A percentile compares a stretch with the other conserved stretches of the same genome.
Evolutionary conservation across 2,329 filamentous ascomycete genomes (phyloP).

Genomic region (Xylariaceae sp.): DNA sequence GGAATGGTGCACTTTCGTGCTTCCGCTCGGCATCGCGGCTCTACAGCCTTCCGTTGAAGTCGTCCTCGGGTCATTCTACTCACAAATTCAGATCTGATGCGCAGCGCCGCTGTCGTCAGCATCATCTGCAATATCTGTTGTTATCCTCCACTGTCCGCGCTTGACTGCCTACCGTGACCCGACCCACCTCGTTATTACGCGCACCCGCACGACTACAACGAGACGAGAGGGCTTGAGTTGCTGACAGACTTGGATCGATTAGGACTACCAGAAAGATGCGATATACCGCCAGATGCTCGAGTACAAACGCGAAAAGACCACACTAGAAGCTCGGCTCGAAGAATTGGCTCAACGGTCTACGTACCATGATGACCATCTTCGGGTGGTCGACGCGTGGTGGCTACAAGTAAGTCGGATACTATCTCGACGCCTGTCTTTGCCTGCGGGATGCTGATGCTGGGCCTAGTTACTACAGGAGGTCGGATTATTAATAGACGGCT

Average conservation of each 20-base stretch:
- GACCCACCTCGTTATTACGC: constrained; percentile 19
- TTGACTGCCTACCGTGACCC: constrained; percentile 15
- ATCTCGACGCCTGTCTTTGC: background rate
- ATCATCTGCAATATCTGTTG: constrained; percentile 9
- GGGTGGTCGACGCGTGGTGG: constrained; percentile 89
- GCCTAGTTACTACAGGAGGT: constrained; percentile 59
- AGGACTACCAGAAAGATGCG: constrained; percentile 92
- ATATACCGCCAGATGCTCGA: constrained; percentile 97
- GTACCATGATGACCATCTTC: constrained; percentile 87
- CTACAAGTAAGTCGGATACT: constrained; percentile 60
- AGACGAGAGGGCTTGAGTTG: constrained; percentile 18
- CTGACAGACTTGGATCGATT: constrained; percentile 32
- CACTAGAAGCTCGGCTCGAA: constrained; percentile 71
- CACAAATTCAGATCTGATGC: constrained; percentile 28
- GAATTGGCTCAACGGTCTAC: constrained; percentile 70
- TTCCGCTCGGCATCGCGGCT: constrained; percentile 10
- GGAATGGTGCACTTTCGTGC: constrained; percentile 7
- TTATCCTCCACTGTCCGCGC: constrained; percentile 13
- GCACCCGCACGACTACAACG: constrained; percentile 16
- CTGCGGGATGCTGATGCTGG: no score
- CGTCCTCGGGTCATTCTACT: constrained; percentile 22
- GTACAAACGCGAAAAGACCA: constrained; percentile 84
- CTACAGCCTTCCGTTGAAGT: constrained; percentile 13
- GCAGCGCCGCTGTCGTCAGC: constrained; percentile 21
- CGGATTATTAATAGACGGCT: constrained; percentile 48